Evolutionary conservation across 2,329 filamentous ascomycete species (phyloP), one percentile per base, ranked within the genome.

Genomic region (Sporothrix phasma): DNA sequence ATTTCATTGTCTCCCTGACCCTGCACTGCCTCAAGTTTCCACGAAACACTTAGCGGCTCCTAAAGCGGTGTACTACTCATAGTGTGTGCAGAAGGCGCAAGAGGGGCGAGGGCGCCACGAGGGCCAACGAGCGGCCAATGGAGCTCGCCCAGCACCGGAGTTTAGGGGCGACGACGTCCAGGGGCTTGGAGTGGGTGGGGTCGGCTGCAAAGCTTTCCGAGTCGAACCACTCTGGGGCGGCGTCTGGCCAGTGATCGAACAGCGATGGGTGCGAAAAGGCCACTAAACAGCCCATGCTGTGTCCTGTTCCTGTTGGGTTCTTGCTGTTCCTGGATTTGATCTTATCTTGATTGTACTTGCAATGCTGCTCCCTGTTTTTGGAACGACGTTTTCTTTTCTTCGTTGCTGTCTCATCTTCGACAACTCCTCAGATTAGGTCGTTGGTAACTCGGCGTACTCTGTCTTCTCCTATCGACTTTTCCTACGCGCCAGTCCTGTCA

Each of bases 301-400:
- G 34, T 37, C 53, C 37, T 58, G 39, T 29, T 43, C 39, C 58
- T 61, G 29, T 22, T 24, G 62, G n/a, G 15, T 39, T 39, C 53
- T 5, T 58, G 39, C 41, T 39, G 62, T 66, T 62, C 65, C 65
- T 66, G 63, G 56, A 63, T 65, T 53, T 34, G 59, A 66, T 65
- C 60, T 63, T 65, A 66, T 62, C 59, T 56, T 43, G 56, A 59
- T 64, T 37, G 34, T 37, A 2, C 10, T 49, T 15, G n/a, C 43
- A 41, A 6, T 34, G 29, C 22, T 54, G 31, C 37, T 59, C 39
- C 37, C 26, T 59, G 4, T 31, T 19, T 22, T 43, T 37, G 15
- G 10, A 8, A 7, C 31, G 31, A 54, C 37, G 19, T 29, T 43
- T 43, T 37, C 51, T 56, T 56, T 56, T 37, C 34, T 37, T 10